Evolutionary conservation across 2,329 filamentous ascomycete species (phyloP).

Genomic region (Fusarium buharicum): DNA sequence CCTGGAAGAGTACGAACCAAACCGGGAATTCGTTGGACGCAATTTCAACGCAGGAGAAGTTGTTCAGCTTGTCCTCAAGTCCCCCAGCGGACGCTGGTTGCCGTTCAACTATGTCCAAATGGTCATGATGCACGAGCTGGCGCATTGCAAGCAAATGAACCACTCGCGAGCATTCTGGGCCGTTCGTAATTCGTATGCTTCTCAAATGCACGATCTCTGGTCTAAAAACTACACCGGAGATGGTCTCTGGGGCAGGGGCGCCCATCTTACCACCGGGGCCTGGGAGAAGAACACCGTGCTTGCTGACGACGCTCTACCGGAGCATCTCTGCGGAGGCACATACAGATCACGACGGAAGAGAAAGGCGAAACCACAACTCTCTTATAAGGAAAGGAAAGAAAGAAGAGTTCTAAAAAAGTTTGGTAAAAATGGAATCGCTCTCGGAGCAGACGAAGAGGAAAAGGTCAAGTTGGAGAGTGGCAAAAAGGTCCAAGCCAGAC

Average conservation of each 20-base stretch:
- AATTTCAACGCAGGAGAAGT: slow-evolving; percentile 93
- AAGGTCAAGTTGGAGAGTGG: slow-evolving; percentile 75
- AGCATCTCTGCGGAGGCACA: slow-evolving; percentile 84
- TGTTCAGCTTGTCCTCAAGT: slow-evolving; percentile 83
- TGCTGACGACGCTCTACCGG: slow-evolving; percentile 68
- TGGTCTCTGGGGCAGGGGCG: slow-evolving; percentile 82
- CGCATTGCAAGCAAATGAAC: slow-evolving; percentile 93
- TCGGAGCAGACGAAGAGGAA: slow-evolving; percentile 75
- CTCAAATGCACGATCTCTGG: slow-evolving; percentile 78
- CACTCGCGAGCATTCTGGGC: slow-evolving; percentile 84
- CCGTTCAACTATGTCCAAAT: slow-evolving; percentile 87
- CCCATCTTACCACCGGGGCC: slow-evolving; percentile 68
- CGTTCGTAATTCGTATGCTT: slow-evolving; percentile 77
- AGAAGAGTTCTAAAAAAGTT: slow-evolving; percentile 80
- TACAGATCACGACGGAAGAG: slow-evolving; percentile 72
- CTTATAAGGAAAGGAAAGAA: slow-evolving; percentile 79
- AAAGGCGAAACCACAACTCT: slow-evolving; percentile 62
- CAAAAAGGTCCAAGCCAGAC: slow-evolving; percentile 70
- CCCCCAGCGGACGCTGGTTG: slow-evolving; percentile 75
- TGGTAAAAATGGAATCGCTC: slow-evolving; percentile 72
- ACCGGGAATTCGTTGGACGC: slow-evolving; percentile 83
- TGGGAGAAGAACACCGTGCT: slow-evolving; percentile 65
- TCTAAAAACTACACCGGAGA: slow-evolving; percentile 77
- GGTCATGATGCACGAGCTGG: slow-evolving; percentile 95
- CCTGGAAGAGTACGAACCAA: slow-evolving; percentile 84